Conservation (phyloP, 441 rosid species). For the Croton laevigatus region DNA sequence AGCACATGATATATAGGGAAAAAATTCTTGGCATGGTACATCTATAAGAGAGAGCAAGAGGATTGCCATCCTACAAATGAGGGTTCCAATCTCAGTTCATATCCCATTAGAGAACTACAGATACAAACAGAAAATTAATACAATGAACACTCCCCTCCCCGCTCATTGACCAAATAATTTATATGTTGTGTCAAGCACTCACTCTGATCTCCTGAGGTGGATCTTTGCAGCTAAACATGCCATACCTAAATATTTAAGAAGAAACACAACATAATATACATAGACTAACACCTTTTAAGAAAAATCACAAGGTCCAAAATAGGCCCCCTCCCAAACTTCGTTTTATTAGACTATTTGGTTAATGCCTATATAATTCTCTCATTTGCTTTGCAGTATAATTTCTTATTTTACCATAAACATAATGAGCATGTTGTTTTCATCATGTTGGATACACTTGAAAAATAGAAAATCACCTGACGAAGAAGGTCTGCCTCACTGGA, state of each 20-base stretch:
- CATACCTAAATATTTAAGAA: neutral
- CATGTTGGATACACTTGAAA: neutral
- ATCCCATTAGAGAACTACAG: too few species aligned
- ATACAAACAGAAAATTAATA: too few species aligned
- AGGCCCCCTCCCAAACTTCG: constrained; percentile 9
- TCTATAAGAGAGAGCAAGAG: too few species aligned
- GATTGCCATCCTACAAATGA: too few species aligned
- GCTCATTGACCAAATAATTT: neutral
- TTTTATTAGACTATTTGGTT: neutral
- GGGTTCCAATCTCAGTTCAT: too few species aligned
- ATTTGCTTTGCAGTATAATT: neutral
- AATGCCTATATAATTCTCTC: neutral
- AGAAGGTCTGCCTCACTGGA: constrained; percentile 70
- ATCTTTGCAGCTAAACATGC: neutral
- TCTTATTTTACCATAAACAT: neutral
- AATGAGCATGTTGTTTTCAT: neutral
- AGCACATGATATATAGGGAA: neutral
- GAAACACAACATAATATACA: neutral
- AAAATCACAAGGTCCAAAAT: neutral
- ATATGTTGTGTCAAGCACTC: neutral
- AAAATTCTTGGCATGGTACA: too few species aligned
- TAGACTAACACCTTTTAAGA: neutral
- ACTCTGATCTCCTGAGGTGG: neutral
- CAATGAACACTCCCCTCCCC: neutral
- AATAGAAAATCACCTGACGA: constrained; percentile 54